Conservation (phyloP, 805 yeast genomes). For the Yarrowia sp. region DNA sequence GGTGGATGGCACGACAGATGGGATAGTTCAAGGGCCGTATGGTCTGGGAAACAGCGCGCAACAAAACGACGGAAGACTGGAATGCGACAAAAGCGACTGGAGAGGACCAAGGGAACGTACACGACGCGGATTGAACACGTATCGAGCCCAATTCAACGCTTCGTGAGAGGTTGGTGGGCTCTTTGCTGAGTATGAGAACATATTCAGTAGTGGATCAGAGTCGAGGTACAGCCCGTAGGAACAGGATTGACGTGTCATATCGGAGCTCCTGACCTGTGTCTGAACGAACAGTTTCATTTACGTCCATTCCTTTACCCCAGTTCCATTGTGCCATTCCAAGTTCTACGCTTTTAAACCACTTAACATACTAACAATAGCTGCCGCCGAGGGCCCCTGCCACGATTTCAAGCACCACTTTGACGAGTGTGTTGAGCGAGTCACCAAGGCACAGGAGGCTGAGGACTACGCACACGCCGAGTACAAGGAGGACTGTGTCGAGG, state of each 20-base stretch:
- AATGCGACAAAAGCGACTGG: background rate
- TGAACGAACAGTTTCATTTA: too few relatives aligned
- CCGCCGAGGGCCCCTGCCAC: constrained; percentile 66
- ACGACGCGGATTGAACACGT: background rate
- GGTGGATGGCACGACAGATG: background rate
- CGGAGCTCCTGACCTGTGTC: too few relatives aligned
- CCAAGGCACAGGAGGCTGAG: constrained; percentile 78
- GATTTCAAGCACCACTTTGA: constrained; percentile 82
- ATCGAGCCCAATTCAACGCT: background rate
- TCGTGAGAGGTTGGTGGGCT: too few relatives aligned
- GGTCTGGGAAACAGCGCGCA: too few relatives aligned
- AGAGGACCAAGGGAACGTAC: background rate
- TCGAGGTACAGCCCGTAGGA: too few relatives aligned
- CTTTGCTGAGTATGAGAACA: too few relatives aligned
- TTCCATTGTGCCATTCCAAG: background rate
- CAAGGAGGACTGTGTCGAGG: constrained; percentile 98
- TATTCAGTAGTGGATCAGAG: too few relatives aligned
- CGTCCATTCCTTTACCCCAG: too few relatives aligned
- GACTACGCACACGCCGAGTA: constrained; percentile 74
- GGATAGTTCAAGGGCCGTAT: background rate
- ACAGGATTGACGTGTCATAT: too few relatives aligned
- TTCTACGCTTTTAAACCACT: background rate
- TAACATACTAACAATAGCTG: constrained; percentile 45
- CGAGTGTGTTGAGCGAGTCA: constrained; percentile 94
- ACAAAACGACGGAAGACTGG: too few relatives aligned